Evolutionary conservation across 75 land plant genomes (phyloP).

Genomic region (Cryptomeria japonica): DNA sequence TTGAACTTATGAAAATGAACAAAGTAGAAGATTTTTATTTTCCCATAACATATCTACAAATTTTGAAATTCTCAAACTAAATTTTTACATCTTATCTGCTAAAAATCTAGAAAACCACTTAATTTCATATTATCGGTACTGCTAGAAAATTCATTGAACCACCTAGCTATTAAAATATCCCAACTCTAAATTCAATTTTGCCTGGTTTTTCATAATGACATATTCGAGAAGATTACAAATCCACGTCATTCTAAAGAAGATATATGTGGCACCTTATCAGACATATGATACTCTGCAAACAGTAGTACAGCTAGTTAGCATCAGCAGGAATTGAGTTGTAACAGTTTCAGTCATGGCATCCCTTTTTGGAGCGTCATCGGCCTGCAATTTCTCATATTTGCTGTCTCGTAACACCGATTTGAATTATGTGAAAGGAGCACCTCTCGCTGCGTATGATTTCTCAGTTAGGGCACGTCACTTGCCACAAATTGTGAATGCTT

Average conservation of each 20-base stretch:
- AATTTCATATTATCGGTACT: no score
- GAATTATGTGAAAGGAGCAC: neutral
- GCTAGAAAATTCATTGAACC: no score
- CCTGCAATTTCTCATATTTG: neutral
- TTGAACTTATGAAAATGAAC: no score
- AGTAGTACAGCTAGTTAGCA: no score
- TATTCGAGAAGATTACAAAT: neutral
- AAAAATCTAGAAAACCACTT: no score
- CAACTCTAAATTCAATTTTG: no score
- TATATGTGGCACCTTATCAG: neutral
- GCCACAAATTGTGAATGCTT: conserved; percentile 16
- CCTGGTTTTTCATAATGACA: neutral
- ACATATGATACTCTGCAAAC: neutral
- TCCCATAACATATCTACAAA: no score
- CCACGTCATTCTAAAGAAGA: neutral
- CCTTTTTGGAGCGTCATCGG: neutral
- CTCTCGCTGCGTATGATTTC: neutral
- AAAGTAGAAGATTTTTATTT: no score
- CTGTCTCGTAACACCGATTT: neutral
- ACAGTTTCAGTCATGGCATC: neutral
- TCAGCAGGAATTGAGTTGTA: neutral
- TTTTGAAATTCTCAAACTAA: no score
- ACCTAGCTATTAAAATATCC: no score
- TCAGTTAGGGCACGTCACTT: neutral
- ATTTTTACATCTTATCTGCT: no score